These are phyloP conservation scores for Suhomyces canberraensis DNA, from an alignment of 805 yeast species.

Conservation along the genomic window DNA sequence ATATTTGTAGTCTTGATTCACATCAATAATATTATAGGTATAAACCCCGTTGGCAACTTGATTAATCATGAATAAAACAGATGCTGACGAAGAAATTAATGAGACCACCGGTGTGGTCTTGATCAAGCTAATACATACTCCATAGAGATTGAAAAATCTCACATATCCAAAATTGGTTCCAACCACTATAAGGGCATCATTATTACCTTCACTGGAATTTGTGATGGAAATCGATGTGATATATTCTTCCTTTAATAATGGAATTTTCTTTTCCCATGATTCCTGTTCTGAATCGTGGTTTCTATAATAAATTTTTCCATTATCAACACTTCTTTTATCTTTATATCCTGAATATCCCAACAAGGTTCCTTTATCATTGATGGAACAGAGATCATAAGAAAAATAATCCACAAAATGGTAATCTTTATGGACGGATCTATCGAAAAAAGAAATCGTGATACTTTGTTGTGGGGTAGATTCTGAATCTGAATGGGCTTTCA, in stretches of 20 bases:
- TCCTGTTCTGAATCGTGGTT: conserved; percentile 63
- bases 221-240: conserved; percentile 65
- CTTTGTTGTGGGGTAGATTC: conserved; percentile 43
- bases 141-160: conserved; percentile 66
- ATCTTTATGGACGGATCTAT: conserved; percentile 68
- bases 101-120: conserved; percentile 72
- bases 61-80: conserved; percentile 50
- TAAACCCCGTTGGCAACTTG: conserved; percentile 33
- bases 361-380: conserved; percentile 64
- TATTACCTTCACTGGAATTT: conserved; percentile 6
- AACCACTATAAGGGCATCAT: conserved; percentile 50
- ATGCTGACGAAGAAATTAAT: conserved; percentile 58
- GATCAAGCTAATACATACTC: conserved; percentile 68
- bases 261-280: conserved; percentile 69
- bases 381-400: conserved; percentile 70
- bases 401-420: conserved; percentile 80
- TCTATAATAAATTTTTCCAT: conserved; percentile 57
- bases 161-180: conserved; percentile 78
- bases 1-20: conserved; percentile 36
- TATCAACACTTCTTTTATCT: conserved; percentile 15
- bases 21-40: conserved; percentile 49
- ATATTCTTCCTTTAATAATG: conserved; percentile 52
- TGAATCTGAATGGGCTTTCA: conserved; percentile 33
- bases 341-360: conserved; percentile 44
- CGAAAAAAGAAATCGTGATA: conserved; percentile 86